These are phyloP conservation scores for Cyberlindnera mycetangii DNA, from an alignment of 805 yeast genomes.

Conservation along the genomic window DNA sequence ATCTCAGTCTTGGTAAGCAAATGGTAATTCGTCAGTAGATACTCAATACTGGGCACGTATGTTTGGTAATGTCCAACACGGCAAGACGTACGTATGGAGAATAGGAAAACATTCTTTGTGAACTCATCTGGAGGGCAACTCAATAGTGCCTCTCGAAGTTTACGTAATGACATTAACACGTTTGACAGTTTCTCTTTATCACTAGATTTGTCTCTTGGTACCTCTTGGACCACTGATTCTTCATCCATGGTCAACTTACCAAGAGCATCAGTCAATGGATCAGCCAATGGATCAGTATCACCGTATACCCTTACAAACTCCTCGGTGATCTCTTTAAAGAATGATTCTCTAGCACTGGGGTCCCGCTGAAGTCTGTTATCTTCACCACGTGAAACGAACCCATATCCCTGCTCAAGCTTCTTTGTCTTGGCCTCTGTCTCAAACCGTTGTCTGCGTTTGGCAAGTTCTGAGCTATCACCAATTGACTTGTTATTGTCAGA, in stretches of 20 bases:
- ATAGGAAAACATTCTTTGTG: conserved; percentile 43
- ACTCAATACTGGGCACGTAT: conserved; percentile 51
- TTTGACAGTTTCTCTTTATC: conserved; percentile 13
- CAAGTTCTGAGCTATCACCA: conserved; percentile 16
- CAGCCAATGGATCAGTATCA: no score
- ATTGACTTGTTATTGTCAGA: conserved; percentile 3
- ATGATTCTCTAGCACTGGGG: conserved; percentile 38
- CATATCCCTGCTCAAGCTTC: conserved; percentile 36
- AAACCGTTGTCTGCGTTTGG: conserved; percentile 35
- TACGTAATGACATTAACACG: conserved; percentile 41
- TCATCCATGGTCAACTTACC: neutral
- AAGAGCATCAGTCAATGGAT: no score
- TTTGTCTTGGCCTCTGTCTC: conserved; percentile 23
- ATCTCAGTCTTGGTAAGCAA: conserved; percentile 33
- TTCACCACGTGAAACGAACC: conserved; percentile 61
- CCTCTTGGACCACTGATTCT: no score
- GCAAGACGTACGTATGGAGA: conserved; percentile 47
- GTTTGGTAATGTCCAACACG: conserved; percentile 52
- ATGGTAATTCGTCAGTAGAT: conserved; percentile 23
- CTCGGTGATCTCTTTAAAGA: conserved; percentile 37
- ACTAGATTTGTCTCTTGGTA: no score
- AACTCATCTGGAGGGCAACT: conserved; percentile 38
- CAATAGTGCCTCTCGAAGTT: conserved; percentile 55
- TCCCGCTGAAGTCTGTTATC: conserved; percentile 46
- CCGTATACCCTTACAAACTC: conserved; percentile 13